Evolutionary conservation across 2,329 filamentous ascomycete genomes (phyloP).

Genomic region (Pseudofabraea citricarpa): DNA sequence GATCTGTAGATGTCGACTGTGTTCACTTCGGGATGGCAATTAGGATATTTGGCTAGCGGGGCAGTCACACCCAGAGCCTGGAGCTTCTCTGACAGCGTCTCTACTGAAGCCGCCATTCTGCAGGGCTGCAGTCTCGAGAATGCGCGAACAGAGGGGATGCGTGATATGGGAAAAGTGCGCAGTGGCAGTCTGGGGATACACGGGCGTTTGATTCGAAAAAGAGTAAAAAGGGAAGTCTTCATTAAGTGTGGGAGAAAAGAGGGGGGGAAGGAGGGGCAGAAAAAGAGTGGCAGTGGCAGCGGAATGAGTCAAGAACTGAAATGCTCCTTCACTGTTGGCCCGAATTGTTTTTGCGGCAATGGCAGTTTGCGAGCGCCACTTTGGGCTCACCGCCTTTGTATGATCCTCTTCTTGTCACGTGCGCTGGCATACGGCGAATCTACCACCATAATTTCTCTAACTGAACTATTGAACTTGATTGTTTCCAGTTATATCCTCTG

Average conservation of each 20-base stretch:
- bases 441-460: no score
- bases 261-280: constrained; percentile 8
- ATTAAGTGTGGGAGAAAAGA: no score
- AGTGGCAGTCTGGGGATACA: constrained; percentile 4
- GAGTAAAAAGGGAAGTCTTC: constrained; percentile 17
- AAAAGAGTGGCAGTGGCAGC: not conserved
- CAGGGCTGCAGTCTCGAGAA: constrained; percentile 8
- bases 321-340: not conserved
- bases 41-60: constrained; percentile 38
- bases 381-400: not conserved
- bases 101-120: constrained; percentile 20
- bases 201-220: constrained; percentile 14
- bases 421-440: no score
- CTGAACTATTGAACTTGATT: no score
- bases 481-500: no score
- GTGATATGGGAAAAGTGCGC: constrained; percentile 6
- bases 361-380: not conserved
- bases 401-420: not conserved
- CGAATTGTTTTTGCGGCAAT: constrained; percentile 1
- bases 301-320: constrained; percentile 1
- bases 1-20: constrained; percentile 75
- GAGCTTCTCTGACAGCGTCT: constrained; percentile 21
- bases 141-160: constrained; percentile 9
- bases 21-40: constrained; percentile 64
- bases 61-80: constrained; percentile 19